phyloP scores from a whole-genome alignment of 331 rosid species.

The Rhamnella rubrinervis region DNA sequence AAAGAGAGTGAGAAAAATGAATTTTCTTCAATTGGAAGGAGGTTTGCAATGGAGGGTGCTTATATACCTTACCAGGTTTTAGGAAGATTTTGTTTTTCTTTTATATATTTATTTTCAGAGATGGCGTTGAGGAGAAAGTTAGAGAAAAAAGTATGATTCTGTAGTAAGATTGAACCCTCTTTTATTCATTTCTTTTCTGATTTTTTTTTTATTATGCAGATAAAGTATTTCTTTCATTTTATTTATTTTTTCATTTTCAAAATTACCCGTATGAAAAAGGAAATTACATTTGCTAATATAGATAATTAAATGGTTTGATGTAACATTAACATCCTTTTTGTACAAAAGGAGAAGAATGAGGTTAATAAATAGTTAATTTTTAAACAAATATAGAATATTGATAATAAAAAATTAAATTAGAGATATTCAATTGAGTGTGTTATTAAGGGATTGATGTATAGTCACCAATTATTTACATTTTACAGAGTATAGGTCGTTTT shows the following conservation, averaged over 20 bases:
- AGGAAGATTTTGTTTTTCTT: constrained; percentile 25
- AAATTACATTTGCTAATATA: background rate
- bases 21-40: constrained; percentile 40
- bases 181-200: background rate
- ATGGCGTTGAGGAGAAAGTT: constrained; percentile 11
- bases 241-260: background rate
- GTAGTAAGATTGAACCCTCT: constrained; percentile 31
- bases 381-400: background rate
- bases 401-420: background rate
- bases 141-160: constrained; percentile 35
- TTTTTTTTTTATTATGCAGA: too few relatives aligned
- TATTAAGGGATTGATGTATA: background rate
- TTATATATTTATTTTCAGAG: constrained; percentile 18
- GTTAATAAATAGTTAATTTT: background rate
- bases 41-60: constrained; percentile 34
- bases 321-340: constrained; percentile 3
- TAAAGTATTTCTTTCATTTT: background rate
- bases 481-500: constrained; percentile 16
- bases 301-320: constrained; percentile 1
- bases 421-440: background rate
- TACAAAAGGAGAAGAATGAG: constrained; percentile 3
- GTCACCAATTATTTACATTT: background rate
- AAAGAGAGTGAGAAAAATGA: background rate
- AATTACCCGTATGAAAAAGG: background rate
- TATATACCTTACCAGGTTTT: constrained; percentile 55